phyloP scores from a whole-genome alignment of 2,329 filamentous ascomycete genomes.

The Trichoderma sp. region DNA sequence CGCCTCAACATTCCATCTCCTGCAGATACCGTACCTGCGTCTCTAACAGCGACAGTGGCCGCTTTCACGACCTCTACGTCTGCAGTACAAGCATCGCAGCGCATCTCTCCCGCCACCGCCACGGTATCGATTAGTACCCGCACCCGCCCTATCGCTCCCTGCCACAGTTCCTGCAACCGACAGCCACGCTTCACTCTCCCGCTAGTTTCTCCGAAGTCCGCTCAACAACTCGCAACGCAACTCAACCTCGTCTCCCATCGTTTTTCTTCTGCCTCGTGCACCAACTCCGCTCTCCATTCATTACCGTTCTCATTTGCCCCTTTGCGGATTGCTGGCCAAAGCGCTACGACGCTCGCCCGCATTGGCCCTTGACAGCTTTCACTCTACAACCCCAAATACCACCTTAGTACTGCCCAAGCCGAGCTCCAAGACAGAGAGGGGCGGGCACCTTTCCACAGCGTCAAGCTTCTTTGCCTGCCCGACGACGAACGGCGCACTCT shows the following conservation, averaged over 20 bases:
- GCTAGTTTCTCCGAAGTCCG: slow-evolving; percentile 15
- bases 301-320: background rate
- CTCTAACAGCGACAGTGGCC: background rate
- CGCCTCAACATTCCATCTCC: background rate
- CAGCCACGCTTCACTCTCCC: background rate
- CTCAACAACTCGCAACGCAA: background rate
- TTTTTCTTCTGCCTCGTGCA: background rate
- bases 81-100: background rate
- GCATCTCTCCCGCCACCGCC: background rate
- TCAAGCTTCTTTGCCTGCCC: background rate
- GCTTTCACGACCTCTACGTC: background rate
- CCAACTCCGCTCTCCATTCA: background rate
- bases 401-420: background rate
- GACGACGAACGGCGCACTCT: background rate
- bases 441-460: slow-evolving; percentile 11
- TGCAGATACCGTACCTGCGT: background rate
- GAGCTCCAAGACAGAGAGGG: slow-evolving; percentile 10
- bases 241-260: background rate
- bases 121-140: background rate
- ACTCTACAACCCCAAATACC: background rate
- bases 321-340: background rate
- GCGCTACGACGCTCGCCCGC: background rate
- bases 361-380: background rate
- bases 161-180: background rate
- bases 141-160: background rate